A percentile compares a stretch with the other conserved stretches of the same genome.
phyloP scores from a whole-genome alignment of 495 filamentous ascomycete species.

The Parathielavia appendiculata region DNA sequence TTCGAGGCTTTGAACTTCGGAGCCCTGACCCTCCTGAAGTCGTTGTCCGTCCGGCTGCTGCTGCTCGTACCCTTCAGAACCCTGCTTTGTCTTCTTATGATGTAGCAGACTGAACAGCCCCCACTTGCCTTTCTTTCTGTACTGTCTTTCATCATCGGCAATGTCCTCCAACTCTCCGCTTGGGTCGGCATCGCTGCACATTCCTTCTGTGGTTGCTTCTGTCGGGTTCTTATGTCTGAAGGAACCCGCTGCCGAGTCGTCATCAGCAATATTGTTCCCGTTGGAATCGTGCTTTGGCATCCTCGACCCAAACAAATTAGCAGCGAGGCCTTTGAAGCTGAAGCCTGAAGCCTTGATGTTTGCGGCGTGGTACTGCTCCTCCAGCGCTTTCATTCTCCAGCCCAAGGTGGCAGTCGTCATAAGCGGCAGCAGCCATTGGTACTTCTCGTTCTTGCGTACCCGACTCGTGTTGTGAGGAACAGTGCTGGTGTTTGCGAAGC shows the following conservation, averaged over 20 bases:
- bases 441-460: slow-evolving; percentile 9
- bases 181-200: not conserved
- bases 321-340: not conserved
- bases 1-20: not conserved
- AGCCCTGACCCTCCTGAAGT: not conserved
- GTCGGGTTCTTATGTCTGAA: not conserved
- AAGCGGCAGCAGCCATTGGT: slow-evolving; percentile 16
- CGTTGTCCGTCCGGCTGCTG: not conserved
- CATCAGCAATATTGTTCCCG: too few relatives aligned
- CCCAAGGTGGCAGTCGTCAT: slow-evolving; percentile 15
- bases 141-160: not conserved
- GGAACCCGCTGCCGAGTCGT: not conserved
- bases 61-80: not conserved
- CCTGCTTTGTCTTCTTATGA: slow-evolving; percentile 1
- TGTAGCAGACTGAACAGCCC: slow-evolving; percentile 2
- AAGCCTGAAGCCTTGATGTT: slow-evolving; percentile 5
- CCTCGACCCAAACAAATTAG: slow-evolving; percentile 9
- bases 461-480: not conserved
- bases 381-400: slow-evolving; percentile 9
- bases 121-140: not conserved
- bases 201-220: not conserved
- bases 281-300: not conserved
- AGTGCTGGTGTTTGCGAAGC: not conserved
- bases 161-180: slow-evolving; percentile 3
- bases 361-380: slow-evolving; percentile 9